These are phyloP conservation scores for Elongisporangium anandrum DNA, from an alignment of 352 stramenopile genomes.

Conservation along the genomic window DNA sequence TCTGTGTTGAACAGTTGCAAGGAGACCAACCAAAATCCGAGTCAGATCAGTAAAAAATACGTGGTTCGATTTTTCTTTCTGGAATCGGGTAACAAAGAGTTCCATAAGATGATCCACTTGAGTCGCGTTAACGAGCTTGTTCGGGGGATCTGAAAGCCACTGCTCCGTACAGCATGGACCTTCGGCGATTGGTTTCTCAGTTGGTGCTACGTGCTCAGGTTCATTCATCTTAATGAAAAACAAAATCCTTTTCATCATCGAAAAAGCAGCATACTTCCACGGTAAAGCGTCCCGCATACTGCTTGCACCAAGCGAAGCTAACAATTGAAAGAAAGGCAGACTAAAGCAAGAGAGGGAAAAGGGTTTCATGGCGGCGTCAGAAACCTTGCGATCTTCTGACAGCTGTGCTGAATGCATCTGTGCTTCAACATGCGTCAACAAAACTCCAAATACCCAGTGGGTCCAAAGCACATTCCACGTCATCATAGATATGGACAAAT, in stretches of 20 bases:
- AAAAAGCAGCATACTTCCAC: conserved; percentile 29
- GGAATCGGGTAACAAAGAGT: conserved; percentile 22
- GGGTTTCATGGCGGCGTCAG: background rate
- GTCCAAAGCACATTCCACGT: background rate
- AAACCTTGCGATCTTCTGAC: background rate
- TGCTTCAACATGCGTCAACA: conserved; percentile 9
- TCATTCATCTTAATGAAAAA: background rate
- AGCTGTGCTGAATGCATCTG: background rate
- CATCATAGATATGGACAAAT: background rate
- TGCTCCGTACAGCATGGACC: background rate
- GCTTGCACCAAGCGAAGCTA: conserved; percentile 15
- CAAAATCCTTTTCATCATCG: conserved; percentile 15
- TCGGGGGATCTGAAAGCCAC: conserved; percentile 4
- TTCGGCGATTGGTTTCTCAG: background rate
- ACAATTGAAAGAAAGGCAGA: conserved; percentile 20
- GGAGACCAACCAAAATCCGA: conserved; percentile 20
- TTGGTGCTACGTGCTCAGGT: background rate
- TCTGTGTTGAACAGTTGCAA: conserved; percentile 1
- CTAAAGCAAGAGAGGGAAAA: conserved; percentile 11
- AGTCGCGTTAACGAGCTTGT: conserved; percentile 4
- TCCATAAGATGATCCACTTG: conserved; percentile 22
- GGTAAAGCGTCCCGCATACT: conserved; percentile 5
- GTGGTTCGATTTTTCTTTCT: conserved; percentile 19
- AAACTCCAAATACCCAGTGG: conserved; percentile 13
- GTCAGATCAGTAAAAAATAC: conserved; percentile 34